Evolutionary conservation across 2,329 filamentous ascomycete genomes (phyloP).

Genomic region (Aspergillus candidus): DNA sequence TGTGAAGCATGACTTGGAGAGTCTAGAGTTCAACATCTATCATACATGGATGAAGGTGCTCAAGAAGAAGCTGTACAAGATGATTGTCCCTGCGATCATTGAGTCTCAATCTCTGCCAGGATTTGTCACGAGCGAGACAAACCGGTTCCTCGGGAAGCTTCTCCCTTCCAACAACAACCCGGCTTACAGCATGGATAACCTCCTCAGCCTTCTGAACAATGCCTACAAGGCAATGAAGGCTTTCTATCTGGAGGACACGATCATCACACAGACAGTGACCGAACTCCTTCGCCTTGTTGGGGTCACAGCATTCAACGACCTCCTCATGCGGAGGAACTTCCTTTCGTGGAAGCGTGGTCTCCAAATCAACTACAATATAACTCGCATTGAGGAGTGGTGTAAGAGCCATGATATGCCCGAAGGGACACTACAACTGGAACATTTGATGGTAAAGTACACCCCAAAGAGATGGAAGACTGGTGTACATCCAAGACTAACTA

Average conservation of each 20-base stretch:
- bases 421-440: constrained; percentile 92
- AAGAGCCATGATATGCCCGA: constrained; percentile 99
- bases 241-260: constrained; percentile 92
- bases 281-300: constrained; percentile 89
- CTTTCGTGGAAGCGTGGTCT: constrained; percentile 98
- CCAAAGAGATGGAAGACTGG: background rate
- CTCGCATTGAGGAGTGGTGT: constrained; percentile 98
- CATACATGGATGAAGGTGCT: constrained; percentile 99
- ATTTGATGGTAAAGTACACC: constrained; percentile 70
- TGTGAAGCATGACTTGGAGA: constrained; percentile 97
- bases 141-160: constrained; percentile 95
- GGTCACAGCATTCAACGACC: constrained; percentile 96
- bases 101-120: constrained; percentile 96
- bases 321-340: constrained; percentile 97
- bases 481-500: constrained; percentile 9
- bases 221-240: constrained; percentile 99
- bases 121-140: constrained; percentile 98
- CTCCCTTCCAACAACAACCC: constrained; percentile 83
- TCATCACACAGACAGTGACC: constrained; percentile 91
- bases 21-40: constrained; percentile 99
- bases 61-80: constrained; percentile 99
- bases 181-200: constrained; percentile 99
- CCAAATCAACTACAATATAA: constrained; percentile 99
- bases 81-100: constrained; percentile 99
- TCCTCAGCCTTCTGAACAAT: constrained; percentile 90